Percentiles rank a stretch among this genome's conserved stretches.
Evolutionary conservation across 768 basidiomycete species (phyloP).

Genomic region (Kwoniella dejecticola): DNA sequence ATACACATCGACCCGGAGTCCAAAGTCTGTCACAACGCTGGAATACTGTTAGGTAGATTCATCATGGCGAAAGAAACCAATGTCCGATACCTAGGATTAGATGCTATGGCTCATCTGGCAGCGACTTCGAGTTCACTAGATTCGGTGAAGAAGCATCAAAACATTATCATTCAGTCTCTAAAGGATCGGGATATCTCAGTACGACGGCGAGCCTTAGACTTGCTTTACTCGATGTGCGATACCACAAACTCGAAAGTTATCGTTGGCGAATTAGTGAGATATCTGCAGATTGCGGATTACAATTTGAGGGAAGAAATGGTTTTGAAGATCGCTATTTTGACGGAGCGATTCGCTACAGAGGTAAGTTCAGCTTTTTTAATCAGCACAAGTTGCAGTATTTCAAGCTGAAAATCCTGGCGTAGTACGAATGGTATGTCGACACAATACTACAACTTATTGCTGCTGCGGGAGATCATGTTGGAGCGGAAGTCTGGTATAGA

Average conservation of each 20-base stretch:
- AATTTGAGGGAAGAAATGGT: constrained; percentile 98
- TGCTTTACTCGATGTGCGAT: constrained; percentile 99
- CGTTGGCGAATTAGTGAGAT: constrained; percentile 90
- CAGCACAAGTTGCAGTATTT: neutral
- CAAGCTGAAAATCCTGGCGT: neutral
- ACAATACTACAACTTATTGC: constrained; percentile 94
- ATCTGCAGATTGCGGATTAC: constrained; percentile 94
- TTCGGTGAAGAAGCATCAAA: constrained; percentile 91
- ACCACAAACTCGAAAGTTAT: constrained; percentile 93
- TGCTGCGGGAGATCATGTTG: constrained; percentile 96
- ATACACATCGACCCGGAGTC: constrained; percentile 94
- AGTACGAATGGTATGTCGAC: constrained; percentile 99
- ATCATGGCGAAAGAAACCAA: constrained; percentile 99
- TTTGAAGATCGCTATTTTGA: constrained; percentile 94
- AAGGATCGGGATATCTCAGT: constrained; percentile 98
- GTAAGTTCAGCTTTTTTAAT: constrained; percentile 31
- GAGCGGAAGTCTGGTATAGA: constrained; percentile 99
- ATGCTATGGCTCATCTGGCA: constrained; percentile 97
- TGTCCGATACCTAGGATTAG: constrained; percentile 92
- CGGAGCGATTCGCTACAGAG: constrained; percentile 95
- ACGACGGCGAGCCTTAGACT: constrained; percentile 85
- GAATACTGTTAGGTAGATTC: constrained; percentile 87
- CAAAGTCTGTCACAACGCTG: constrained; percentile 80
- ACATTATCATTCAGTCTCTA: constrained; percentile 88
- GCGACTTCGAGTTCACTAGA: constrained; percentile 87